phyloP scores from a whole-genome alignment of 495 filamentous ascomycete species.

The Pyrenopolyporus hunteri region DNA sequence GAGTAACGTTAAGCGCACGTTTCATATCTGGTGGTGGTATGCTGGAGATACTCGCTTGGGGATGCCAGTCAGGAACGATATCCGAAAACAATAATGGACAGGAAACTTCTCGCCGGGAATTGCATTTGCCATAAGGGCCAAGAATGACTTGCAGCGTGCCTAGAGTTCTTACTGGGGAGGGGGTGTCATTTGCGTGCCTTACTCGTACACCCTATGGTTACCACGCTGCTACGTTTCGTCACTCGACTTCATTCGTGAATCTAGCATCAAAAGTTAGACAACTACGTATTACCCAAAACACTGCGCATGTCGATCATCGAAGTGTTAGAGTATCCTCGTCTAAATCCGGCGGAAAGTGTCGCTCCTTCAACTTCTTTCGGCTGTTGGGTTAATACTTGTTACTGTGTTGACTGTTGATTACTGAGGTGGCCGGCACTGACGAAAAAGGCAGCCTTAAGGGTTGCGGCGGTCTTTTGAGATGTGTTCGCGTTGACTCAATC shows the following conservation, averaged over 20 bases:
- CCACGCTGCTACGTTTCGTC: constrained; percentile 32
- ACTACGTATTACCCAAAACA: constrained; percentile 18
- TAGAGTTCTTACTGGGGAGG: constrained; percentile 25
- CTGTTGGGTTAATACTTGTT: neutral
- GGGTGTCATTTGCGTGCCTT: constrained; percentile 18
- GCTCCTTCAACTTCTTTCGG: constrained; percentile 23
- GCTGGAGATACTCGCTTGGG: constrained; percentile 27
- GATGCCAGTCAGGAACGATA: constrained; percentile 26
- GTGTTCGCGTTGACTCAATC: constrained; percentile 46
- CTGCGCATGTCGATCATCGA: constrained; percentile 24
- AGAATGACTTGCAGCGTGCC: constrained; percentile 35
- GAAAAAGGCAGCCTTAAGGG: too few species aligned
- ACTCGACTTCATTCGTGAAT: constrained; percentile 19
- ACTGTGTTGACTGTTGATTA: constrained; percentile 5
- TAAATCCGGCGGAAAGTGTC: constrained; percentile 32
- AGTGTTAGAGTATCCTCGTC: constrained; percentile 21
- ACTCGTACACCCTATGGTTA: constrained; percentile 22
- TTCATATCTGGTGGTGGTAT: constrained; percentile 26
- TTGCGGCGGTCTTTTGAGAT: too few species aligned
- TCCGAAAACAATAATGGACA: constrained; percentile 19
- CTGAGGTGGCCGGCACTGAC: too few species aligned
- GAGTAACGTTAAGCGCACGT: constrained; percentile 30
- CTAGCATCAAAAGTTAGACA: neutral
- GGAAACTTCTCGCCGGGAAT: constrained; percentile 32
- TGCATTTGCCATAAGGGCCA: constrained; percentile 38